A percentile compares a stretch with the other conserved stretches of the same genome.
Evolutionary conservation across 345 rosid species (phyloP).

Genomic region (Moricandia moricandioides): DNA sequence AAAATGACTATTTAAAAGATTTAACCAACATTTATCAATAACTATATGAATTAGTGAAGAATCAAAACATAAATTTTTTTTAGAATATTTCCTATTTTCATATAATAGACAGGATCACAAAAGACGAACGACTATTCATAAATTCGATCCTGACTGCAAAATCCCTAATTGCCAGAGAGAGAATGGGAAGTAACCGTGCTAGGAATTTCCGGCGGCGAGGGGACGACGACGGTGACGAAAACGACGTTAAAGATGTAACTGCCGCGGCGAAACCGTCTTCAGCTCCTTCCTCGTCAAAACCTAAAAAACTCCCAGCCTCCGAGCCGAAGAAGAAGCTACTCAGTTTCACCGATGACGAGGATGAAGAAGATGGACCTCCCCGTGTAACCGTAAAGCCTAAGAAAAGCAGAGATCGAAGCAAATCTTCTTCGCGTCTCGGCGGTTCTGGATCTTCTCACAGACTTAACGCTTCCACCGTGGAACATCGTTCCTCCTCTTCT

Average conservation of each 20-base stretch:
- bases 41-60: too few relatives aligned
- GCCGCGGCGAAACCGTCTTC: constrained; percentile 36
- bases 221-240: constrained; percentile 39
- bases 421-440: constrained; percentile 47
- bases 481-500: constrained; percentile 46
- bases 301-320: constrained; percentile 48
- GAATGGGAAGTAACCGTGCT: constrained; percentile 58
- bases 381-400: constrained; percentile 25
- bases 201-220: constrained; percentile 82
- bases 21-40: too few relatives aligned
- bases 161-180: neutral
- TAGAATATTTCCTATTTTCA: too few relatives aligned
- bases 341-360: constrained; percentile 87
- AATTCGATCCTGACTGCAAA: neutral
- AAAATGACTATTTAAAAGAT: too few relatives aligned
- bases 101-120: neutral
- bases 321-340: constrained; percentile 56
- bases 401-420: constrained; percentile 35
- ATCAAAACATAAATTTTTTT: too few relatives aligned
- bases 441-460: constrained; percentile 55
- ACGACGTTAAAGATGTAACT: constrained; percentile 8
- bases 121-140: neutral
- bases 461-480: constrained; percentile 50
- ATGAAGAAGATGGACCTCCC: constrained; percentile 40
- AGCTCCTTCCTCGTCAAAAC: constrained; percentile 42